Base-by-base conservation (phyloP, 2,329 filamentous ascomycete genomes). In the Talaromyces sp. region DNA sequence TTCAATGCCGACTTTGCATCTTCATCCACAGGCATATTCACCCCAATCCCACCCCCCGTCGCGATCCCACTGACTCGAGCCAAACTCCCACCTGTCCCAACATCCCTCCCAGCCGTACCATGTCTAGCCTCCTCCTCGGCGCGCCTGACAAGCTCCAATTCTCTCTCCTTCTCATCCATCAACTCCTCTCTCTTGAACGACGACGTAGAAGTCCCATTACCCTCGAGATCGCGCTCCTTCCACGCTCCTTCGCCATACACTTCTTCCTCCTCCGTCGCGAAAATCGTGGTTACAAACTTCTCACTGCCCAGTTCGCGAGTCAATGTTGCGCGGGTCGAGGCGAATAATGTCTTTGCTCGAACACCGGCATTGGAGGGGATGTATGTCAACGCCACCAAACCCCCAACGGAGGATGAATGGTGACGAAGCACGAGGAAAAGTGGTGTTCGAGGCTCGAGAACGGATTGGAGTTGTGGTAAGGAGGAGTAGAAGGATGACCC, bases 261-360 rank as follows among this genome's bases (percentile, higher is more conserved):
- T 73, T 89, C 87, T 16, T 82, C 81, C 45, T 83, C 80, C 69
- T 86, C 84, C 0, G 86, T 88, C 11, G 82, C 84, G 72, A 89
- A 89, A 62, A 89, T 72, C 3, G 80, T 85, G 60, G 84, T 82
- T 4, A 78, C 72, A 74, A 89, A 89, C 67, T 87, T 82, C 75
- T 89, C 86, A 57, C 82, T 81, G 50, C 87, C 87, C 27, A 89
- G 78, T 71, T 88, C 86, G 5, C 87, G 78, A 16, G 83, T 80
- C 14, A 89, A 78, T 1, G 86, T 87, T 37, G 87, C 76, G 3
- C 87, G 83, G 43, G 87, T 89, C n/a, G 83, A 84, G 16, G 87
- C 87, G 75, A 89, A 89, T 39, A 89, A 82, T 74, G 86, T 89
- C 77, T 89, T 89, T 66, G 87, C 82, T 41, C 87, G 84, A 43